Conservation (phyloP, 2,329 filamentous ascomycete species). For the Diaporthe sp. region DNA sequence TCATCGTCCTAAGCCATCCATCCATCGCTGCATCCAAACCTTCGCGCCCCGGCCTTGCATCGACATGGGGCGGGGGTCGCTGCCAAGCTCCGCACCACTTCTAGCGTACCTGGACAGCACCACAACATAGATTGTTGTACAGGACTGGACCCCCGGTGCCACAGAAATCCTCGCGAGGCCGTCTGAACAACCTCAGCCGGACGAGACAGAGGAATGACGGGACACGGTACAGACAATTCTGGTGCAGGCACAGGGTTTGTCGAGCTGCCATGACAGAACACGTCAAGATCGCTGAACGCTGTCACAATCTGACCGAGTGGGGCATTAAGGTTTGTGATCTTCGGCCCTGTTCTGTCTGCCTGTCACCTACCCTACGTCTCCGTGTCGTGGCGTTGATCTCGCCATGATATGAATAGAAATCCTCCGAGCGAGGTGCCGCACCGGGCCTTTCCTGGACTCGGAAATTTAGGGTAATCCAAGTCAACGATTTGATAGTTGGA, state of each 20-base stretch:
- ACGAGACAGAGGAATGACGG: background rate
- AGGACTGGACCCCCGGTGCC: background rate
- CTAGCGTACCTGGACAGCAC: background rate
- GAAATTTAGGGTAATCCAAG: background rate
- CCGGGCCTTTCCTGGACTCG: background rate
- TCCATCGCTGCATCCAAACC: conserved; percentile 9
- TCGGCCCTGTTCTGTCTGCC: conserved; percentile 12
- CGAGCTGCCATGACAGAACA: background rate
- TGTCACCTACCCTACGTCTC: background rate
- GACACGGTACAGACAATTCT: background rate
- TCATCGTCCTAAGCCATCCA: conserved; percentile 10
- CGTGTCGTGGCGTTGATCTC: background rate
- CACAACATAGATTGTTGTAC: background rate
- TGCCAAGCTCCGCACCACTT: conserved; percentile 25
- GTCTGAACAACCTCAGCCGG: background rate
- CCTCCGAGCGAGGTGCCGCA: conserved; percentile 17
- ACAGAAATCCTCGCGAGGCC: background rate
- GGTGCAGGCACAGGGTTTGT: background rate
- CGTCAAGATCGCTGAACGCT: background rate
- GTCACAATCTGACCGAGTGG: background rate
- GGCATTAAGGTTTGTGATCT: background rate
- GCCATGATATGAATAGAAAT: conserved; percentile 14
- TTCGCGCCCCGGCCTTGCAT: background rate
- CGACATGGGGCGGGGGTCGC: conserved; percentile 2
- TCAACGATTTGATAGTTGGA: background rate